Percentiles rank a stretch among this genome's conserved stretches.
phyloP scores from a whole-genome alignment of 176 grass and related monocot genomes.

The Aegilops tauschii region DNA sequence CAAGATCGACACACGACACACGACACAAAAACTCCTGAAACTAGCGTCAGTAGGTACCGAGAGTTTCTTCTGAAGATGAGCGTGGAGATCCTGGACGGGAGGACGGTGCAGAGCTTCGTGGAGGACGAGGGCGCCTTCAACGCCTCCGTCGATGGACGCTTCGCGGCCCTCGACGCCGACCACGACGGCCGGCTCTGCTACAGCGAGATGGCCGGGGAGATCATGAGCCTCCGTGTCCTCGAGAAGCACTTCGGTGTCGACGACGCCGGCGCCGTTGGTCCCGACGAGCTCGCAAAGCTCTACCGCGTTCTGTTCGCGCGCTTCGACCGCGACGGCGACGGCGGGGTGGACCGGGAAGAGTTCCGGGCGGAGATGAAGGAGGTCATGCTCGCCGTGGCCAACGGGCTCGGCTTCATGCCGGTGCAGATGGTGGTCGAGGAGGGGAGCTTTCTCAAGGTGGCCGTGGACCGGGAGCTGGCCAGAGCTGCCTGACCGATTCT shows the following conservation, averaged over 20 bases:
- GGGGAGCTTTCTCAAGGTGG: slow-evolving; percentile 1
- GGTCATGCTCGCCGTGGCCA: slow-evolving; percentile 73
- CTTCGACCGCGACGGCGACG: slow-evolving; percentile 68
- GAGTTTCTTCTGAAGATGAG: slow-evolving; percentile 39
- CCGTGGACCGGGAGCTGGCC: slow-evolving; percentile 20
- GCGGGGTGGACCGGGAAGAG: slow-evolving; percentile 53
- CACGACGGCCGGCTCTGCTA: slow-evolving; percentile 56
- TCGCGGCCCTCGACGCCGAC: slow-evolving; percentile 57
- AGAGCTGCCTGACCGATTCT: neutral
- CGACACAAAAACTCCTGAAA: neutral
- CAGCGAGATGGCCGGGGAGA: slow-evolving; percentile 57
- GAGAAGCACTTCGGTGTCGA: slow-evolving; percentile 63
- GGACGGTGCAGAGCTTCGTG: slow-evolving; percentile 52
- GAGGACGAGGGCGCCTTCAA: slow-evolving; percentile 66
- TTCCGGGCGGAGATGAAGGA: slow-evolving; percentile 74
- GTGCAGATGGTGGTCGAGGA: slow-evolving; percentile 46
- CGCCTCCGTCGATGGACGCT: slow-evolving; percentile 46
- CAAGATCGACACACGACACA: too few relatives aligned
- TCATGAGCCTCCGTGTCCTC: slow-evolving; percentile 51
- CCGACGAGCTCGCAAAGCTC: slow-evolving; percentile 26
- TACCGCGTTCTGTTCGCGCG: slow-evolving; percentile 50
- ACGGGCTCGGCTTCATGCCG: slow-evolving; percentile 47
- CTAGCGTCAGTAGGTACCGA: too few relatives aligned
- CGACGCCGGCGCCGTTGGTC: slow-evolving; percentile 2
- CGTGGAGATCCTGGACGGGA: slow-evolving; percentile 69